These are phyloP conservation scores for Henckelia pumila DNA, from an alignment of 257 asterid species.

Conservation along the genomic window DNA sequence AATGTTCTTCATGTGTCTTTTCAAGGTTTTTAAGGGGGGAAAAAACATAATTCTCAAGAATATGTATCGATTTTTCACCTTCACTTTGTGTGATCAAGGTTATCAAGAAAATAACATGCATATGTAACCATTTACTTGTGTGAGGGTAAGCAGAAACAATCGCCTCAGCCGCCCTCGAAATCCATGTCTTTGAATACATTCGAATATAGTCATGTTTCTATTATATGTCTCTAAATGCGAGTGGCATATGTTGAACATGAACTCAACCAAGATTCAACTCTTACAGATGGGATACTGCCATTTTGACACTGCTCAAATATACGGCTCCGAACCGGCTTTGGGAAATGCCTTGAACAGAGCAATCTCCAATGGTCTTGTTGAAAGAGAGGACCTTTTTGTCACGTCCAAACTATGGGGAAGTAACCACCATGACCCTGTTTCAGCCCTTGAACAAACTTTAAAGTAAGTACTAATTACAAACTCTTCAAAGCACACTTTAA, in stretches of 20 bases:
- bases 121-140: no score
- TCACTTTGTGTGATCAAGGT: not conserved
- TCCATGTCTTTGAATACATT: no score
- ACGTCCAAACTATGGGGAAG: constrained; percentile 83
- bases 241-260: not conserved
- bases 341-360: constrained; percentile 64
- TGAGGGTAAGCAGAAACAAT: no score
- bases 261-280: not conserved
- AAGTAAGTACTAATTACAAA: constrained; percentile 35
- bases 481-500: no score
- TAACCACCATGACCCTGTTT: constrained; percentile 77
- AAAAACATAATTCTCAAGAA: not conserved
- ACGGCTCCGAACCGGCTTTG: constrained; percentile 73
- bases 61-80: no score
- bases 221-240: not conserved
- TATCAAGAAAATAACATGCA: not conserved
- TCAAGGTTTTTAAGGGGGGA: no score
- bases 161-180: no score
- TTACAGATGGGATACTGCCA: constrained; percentile 76
- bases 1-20: no score
- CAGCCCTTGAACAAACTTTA: constrained; percentile 65
- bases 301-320: constrained; percentile 77
- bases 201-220: not conserved
- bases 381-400: constrained; percentile 58
- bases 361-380: constrained; percentile 35